Evolutionary conservation across 495 filamentous ascomycete genomes (phyloP), one percentile per base, ranked within the genome.

Genomic region (Neurospora sp.): DNA sequence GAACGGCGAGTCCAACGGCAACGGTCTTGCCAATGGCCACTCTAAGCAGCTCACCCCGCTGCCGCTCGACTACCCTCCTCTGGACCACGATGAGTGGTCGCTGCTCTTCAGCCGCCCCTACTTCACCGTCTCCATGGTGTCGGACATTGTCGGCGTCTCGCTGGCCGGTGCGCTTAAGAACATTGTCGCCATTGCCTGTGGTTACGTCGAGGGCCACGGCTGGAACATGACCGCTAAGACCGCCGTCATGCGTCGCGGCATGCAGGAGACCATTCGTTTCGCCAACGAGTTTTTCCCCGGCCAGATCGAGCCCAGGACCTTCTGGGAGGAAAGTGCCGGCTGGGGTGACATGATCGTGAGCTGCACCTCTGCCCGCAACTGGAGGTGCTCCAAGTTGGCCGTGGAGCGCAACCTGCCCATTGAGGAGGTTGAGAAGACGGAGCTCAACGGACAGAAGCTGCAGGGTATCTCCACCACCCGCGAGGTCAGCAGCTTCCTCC

Each of bases 211-310:
- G 70, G 96, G 96, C 20, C 88, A 95, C 75, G 94, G 94, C 73
- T 99, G 96, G 96, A 96, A 95, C 75, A 94, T 97, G 83, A 99
- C 97, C 78, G 94, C 95, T 69, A 98, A 98, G 84, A 93, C 96
- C 48, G 96, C 96, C 27, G 90, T 99, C 68, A 98, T 98, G 94
- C 92, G 96, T 12, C 91, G 97, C 38, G 96, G 96, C 10, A 87
- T 99, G 71, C 85, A 96, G 70, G 96, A 99, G 84, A 97, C 96
- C 90, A 93, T 97, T 72, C 91, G 92, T 74, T 99, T 99, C 76
- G 94, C 94, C 44, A 91, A 93, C 81, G 88, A 90, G 77, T 99
- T 97, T 87, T 99, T 98, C 80, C 88, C 88, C 12, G 88, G 93
- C 71, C 91, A 91, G 2, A 91, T 96, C 66, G 85, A 90, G 40